phyloP scores from a whole-genome alignment of 2,329 filamentous ascomycete genomes.

The Scorias spongiosa region DNA sequence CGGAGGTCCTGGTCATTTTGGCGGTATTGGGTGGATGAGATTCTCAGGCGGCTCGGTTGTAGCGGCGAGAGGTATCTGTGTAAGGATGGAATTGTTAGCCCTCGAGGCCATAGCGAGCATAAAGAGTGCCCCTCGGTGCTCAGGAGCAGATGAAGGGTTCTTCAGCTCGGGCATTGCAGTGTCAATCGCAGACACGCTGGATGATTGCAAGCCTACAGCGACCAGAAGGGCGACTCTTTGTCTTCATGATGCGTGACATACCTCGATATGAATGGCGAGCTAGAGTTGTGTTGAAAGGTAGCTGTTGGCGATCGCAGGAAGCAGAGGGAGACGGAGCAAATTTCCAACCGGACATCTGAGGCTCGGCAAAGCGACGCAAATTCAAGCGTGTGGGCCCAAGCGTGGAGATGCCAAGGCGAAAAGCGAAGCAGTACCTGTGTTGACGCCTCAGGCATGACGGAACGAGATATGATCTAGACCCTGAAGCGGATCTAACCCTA shows the following conservation, averaged over 20 bases:
- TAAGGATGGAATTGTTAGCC: slow-evolving; percentile 36
- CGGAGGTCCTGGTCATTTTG: slow-evolving; percentile 98
- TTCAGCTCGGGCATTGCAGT: slow-evolving; percentile 47
- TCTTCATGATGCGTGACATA: slow-evolving; percentile 14
- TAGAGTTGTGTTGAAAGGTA: slow-evolving; percentile 1
- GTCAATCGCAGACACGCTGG: slow-evolving; percentile 20
- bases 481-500: too few relatives aligned
- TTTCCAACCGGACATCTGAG: too few relatives aligned
- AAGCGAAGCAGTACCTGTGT: too few relatives aligned
- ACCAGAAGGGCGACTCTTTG: slow-evolving; percentile 34
- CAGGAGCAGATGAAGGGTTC: slow-evolving; percentile 41
- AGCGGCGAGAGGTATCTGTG: slow-evolving; percentile 46
- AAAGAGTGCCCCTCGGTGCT: slow-evolving; percentile 49
- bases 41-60: slow-evolving; percentile 53
- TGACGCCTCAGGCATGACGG: too few relatives aligned
- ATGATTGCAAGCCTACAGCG: slow-evolving; percentile 34
- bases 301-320: background rate
- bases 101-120: slow-evolving; percentile 45
- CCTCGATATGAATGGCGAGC: slow-evolving; percentile 12
- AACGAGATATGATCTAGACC: too few relatives aligned
- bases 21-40: slow-evolving; percentile 46
- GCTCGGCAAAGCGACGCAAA: too few relatives aligned
- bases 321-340: background rate
- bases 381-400: too few relatives aligned
- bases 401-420: too few relatives aligned